Evolutionary conservation across 768 basidiomycete species (phyloP).

Genomic region (Leccinum obscurum): DNA sequence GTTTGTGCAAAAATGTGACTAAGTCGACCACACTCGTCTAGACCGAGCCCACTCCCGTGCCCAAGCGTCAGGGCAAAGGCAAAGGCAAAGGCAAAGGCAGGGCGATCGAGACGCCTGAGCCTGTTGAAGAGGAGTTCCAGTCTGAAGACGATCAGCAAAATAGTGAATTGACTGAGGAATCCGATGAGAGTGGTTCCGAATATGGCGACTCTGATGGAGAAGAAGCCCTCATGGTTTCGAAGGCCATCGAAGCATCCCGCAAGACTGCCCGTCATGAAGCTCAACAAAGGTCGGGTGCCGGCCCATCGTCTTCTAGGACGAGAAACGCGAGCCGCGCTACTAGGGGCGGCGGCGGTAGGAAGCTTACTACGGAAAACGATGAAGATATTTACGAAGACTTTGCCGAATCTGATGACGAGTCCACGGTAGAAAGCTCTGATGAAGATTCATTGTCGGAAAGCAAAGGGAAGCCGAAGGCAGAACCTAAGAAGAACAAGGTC

Average conservation of each 20-base stretch:
- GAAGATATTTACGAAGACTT: slow-evolving; percentile 11
- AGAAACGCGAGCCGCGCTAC: slow-evolving; percentile 47
- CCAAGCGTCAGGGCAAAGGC: slow-evolving; percentile 20
- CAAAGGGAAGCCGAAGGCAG: slow-evolving; percentile 35
- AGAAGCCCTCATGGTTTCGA: slow-evolving; percentile 50
- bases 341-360: slow-evolving; percentile 24
- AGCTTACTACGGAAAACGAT: slow-evolving; percentile 8
- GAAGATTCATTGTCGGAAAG: slow-evolving; percentile 27
- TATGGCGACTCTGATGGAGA: slow-evolving; percentile 44
- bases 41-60: not conserved
- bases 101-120: slow-evolving; percentile 28
- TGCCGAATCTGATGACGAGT: slow-evolving; percentile 5
- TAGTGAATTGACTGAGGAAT: slow-evolving; percentile 47
- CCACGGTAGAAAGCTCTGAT: slow-evolving; percentile 13
- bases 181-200: slow-evolving; percentile 57
- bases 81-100: slow-evolving; percentile 31
- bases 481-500: slow-evolving; percentile 18
- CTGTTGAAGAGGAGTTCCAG: slow-evolving; percentile 28
- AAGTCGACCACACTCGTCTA: slow-evolving; percentile 17
- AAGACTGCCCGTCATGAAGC: slow-evolving; percentile 34
- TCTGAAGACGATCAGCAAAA: slow-evolving; percentile 42
- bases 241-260: slow-evolving; percentile 57
- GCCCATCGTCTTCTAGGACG: slow-evolving; percentile 36
- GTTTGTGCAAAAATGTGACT: slow-evolving; percentile 9
- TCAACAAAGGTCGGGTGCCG: slow-evolving; percentile 32